A percentile compares a stretch with the other conserved stretches of the same genome.
Evolutionary conservation across 495 filamentous ascomycete genomes (phyloP).

Genomic region (Aspergillus panamensis): DNA sequence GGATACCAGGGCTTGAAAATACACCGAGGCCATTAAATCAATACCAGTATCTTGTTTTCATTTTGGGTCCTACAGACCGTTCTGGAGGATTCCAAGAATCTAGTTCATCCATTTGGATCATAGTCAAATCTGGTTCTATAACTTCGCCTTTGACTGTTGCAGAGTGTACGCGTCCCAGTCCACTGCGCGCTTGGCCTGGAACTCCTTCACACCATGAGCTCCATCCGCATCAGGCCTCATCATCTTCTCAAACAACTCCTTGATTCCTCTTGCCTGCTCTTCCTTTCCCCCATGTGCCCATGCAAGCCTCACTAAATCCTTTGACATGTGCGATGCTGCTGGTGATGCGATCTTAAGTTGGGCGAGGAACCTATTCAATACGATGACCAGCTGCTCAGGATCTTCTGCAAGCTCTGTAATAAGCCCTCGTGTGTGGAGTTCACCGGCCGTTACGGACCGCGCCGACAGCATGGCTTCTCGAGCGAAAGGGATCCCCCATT

Average conservation of each 20-base stretch:
- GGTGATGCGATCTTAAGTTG: conserved; percentile 19
- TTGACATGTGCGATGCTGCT: conserved; percentile 25
- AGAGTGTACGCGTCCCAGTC: conserved; percentile 22
- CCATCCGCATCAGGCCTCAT: conserved; percentile 24
- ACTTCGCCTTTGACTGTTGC: not conserved
- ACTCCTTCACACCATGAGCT: conserved; percentile 21
- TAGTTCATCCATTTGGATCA: no score
- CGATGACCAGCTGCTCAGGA: not conserved
- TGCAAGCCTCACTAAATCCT: conserved; percentile 23
- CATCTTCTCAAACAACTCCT: conserved; percentile 21
- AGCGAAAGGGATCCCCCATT: conserved; percentile 28
- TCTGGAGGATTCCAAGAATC: no score
- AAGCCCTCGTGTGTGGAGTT: conserved; percentile 23
- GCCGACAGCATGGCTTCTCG: conserved; percentile 34
- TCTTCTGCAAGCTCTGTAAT: conserved; percentile 19
- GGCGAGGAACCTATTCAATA: conserved; percentile 14
- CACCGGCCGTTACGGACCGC: conserved; percentile 21
- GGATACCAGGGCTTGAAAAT: no score
- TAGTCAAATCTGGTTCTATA: no score
- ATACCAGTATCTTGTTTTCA: no score
- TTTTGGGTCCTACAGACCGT: no score
- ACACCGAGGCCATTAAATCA: no score
- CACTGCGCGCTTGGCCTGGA: conserved; percentile 20
- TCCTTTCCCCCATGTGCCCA: conserved; percentile 21
- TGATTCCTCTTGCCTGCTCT: conserved; percentile 19